These are phyloP conservation scores for Arthrobotrys sphaeroides DNA, from an alignment of 2,329 filamentous ascomycete genomes.

Conservation along the genomic window DNA sequence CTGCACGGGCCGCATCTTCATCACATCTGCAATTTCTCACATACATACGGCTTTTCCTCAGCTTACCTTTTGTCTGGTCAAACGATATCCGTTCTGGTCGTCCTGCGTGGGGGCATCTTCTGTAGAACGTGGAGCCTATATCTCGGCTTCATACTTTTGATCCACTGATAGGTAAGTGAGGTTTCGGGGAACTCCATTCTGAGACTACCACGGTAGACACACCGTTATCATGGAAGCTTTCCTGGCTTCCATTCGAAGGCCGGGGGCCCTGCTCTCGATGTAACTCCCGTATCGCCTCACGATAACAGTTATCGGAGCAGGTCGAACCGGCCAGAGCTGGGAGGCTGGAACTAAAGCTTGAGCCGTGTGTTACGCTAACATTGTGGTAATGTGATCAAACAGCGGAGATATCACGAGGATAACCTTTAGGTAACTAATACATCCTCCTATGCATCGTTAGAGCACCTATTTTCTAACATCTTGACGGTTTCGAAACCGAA, in stretches of 20 bases:
- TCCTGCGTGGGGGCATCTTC: conserved; percentile 35
- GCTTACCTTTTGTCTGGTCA: conserved; percentile 7
- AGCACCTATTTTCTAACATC: conserved; percentile 17
- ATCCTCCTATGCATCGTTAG: conserved; percentile 9
- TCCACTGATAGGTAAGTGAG: conserved; percentile 47
- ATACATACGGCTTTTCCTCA: not conserved
- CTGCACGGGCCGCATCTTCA: conserved; percentile 26
- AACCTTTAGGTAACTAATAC: conserved; percentile 38
- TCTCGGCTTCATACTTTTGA: not conserved
- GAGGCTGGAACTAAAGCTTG: conserved; percentile 2
- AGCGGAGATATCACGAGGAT: conserved; percentile 42
- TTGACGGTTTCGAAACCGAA: conserved; percentile 1
- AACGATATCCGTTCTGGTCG: not conserved
- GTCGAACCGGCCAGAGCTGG: conserved; percentile 23
- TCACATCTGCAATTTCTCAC: conserved; percentile 32
- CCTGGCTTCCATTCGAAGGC: conserved; percentile 2
- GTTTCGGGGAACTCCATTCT: conserved; percentile 15
- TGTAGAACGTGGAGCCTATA: not conserved
- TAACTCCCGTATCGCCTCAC: conserved; percentile 12
- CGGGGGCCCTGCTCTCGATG: conserved; percentile 12
- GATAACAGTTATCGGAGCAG: conserved; percentile 24
- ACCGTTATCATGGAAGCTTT: conserved; percentile 23
- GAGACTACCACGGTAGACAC: not conserved
- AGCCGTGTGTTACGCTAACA: conserved; percentile 38
- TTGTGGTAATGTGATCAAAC: conserved; percentile 41